These are phyloP conservation scores for Cercospora brassicicola DNA, from an alignment of 2,329 filamentous ascomycete genomes.

Conservation along the genomic window DNA sequence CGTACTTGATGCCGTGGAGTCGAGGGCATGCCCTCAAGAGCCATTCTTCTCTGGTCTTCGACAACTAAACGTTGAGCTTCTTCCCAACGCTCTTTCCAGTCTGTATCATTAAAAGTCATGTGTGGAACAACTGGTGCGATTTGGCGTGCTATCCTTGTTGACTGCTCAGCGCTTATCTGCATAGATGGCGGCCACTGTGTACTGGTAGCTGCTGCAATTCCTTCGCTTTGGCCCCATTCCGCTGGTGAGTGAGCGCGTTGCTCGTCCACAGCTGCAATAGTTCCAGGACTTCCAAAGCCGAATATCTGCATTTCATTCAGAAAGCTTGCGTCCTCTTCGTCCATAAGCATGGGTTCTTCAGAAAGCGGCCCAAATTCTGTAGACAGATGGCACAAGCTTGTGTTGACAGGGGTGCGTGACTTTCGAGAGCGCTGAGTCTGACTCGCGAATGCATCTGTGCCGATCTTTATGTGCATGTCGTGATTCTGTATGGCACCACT, in stretches of 20 bases:
- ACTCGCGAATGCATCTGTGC: slow-evolving; percentile 36
- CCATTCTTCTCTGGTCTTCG: neutral
- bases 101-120: neutral
- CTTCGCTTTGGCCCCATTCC: neutral
- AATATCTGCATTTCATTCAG: neutral
- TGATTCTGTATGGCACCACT: slow-evolving; percentile 30
- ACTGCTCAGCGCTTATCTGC: neutral
- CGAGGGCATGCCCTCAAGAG: neutral
- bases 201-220: neutral
- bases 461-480: slow-evolving; percentile 36
- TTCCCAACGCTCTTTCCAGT: neutral
- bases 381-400: slow-evolving; percentile 30
- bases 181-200: neutral
- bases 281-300: neutral
- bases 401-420: slow-evolving; percentile 20
- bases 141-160: neutral
- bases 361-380: slow-evolving; percentile 31
- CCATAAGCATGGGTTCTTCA: slow-evolving; percentile 38
- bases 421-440: slow-evolving; percentile 29
- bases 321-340: slow-evolving; percentile 23
- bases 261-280: neutral
- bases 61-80: neutral
- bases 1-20: neutral
- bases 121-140: neutral
- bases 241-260: neutral